Evolutionary conservation across 306 rosid genomes (phyloP).

Genomic region (Trifolium dubium): DNA sequence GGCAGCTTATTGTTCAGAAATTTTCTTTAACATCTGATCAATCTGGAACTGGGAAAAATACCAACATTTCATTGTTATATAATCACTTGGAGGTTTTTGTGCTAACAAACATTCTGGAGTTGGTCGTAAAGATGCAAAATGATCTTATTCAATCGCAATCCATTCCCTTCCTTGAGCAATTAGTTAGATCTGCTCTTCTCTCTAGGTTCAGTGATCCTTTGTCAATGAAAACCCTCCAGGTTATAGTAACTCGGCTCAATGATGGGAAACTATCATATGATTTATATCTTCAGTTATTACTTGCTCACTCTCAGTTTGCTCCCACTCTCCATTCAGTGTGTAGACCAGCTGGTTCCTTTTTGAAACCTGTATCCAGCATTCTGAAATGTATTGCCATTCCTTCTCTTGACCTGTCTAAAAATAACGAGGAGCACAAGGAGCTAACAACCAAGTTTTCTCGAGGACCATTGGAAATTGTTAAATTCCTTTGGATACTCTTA

Average conservation of each 20-base stretch:
- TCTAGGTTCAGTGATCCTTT: slow-evolving; percentile 73
- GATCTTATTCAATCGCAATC: slow-evolving; percentile 57
- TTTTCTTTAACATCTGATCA: slow-evolving; percentile 54
- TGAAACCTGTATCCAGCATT: slow-evolving; percentile 74
- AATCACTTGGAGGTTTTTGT: slow-evolving; percentile 66
- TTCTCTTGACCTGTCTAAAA: slow-evolving; percentile 46
- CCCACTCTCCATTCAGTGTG: slow-evolving; percentile 57
- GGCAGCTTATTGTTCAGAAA: slow-evolving; percentile 70
- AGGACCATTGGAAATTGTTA: slow-evolving; percentile 70
- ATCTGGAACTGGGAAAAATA: slow-evolving; percentile 46
- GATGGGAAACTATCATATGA: slow-evolving; percentile 63
- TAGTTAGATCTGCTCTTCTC: slow-evolving; percentile 70
- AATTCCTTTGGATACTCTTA: slow-evolving; percentile 63
- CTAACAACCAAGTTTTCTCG: slow-evolving; percentile 41
- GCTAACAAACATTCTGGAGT: slow-evolving; percentile 61
- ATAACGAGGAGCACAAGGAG: slow-evolving; percentile 41
- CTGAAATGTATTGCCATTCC: slow-evolving; percentile 66
- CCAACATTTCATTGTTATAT: slow-evolving; percentile 52
- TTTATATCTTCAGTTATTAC: slow-evolving; percentile 70
- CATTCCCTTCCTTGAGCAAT: slow-evolving; percentile 70
- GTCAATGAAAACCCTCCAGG: slow-evolving; percentile 64
- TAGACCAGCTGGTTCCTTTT: slow-evolving; percentile 61
- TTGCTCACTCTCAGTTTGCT: slow-evolving; percentile 89
- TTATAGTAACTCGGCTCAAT: slow-evolving; percentile 54
- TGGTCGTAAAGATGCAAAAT: slow-evolving; percentile 56